phyloP scores from a whole-genome alignment of 371 early-diverging fungal genomes.

The Mortierella sp. region DNA sequence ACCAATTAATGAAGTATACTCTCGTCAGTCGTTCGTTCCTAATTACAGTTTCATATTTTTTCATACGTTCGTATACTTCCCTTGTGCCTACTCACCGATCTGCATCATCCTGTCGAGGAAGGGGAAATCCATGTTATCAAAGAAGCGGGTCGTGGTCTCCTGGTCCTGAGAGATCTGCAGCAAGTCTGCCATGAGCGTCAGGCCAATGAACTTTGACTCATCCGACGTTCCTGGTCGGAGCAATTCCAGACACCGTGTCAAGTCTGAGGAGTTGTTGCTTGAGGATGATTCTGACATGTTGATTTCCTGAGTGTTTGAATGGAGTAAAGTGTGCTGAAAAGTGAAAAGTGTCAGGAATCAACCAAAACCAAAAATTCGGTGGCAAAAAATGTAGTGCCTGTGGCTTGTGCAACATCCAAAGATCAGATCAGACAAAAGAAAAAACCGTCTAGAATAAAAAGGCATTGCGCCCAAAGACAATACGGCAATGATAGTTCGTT shows the following conservation, averaged over 20 bases:
- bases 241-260: conserved; percentile 31
- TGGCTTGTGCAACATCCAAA: background rate
- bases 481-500: background rate
- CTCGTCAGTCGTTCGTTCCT: too few relatives aligned
- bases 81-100: conserved; percentile 26
- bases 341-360: background rate
- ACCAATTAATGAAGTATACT: background rate
- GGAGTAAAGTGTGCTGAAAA: background rate
- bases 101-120: conserved; percentile 54
- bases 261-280: background rate
- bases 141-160: conserved; percentile 34
- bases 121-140: conserved; percentile 48
- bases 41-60: too few relatives aligned
- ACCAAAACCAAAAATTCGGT: background rate
- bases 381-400: background rate
- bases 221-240: conserved; percentile 39
- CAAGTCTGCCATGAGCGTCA: conserved; percentile 47
- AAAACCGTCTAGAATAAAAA: background rate
- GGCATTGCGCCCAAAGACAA: background rate
- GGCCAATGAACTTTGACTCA: conserved; percentile 52
- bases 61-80: too few relatives aligned
- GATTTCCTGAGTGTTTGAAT: background rate
- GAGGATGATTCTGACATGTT: background rate
- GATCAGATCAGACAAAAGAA: background rate
- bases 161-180: conserved; percentile 29